Evolutionary conservation across 495 filamentous ascomycete species (phyloP), one percentile per base, ranked within the genome.

Genomic region (Annulohypoxylon stygium): DNA sequence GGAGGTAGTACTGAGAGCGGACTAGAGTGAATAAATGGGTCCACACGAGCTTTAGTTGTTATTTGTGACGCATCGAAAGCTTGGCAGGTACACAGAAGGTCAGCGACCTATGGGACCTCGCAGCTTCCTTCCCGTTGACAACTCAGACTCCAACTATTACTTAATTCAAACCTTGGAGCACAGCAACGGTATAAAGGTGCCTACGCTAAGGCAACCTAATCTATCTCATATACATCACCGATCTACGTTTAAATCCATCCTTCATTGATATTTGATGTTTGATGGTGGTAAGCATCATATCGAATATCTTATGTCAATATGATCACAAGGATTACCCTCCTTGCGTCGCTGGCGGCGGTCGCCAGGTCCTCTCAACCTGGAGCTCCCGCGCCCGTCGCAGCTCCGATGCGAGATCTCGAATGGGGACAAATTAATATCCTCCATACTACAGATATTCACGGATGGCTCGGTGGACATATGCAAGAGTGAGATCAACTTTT

Each of bases 341-440:
- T 76, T 48, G 71, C 71, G 7, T 76, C 76, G 48, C 67, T 83
- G 67, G 79, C 76, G 20, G 59, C 72, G 16, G 75, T 75, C 43
- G 81, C 73, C 23, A 74, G 83, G 67, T 88, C 90, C 74, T 86
- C 89, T 69, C 96, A 99, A 79, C 96, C 96, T 11, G 88, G 87
- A 53, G 94, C 94, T 48, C 91, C 90, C 14, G 81, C 87, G 41
- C 93, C 97, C n/a, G 85, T 95, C 64, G 86, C 89, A 65, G 93
- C 91, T 59, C 93, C 93, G 36, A 86, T 98, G 74, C 90, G 96
- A 68, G 86, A 93, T 54, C 87, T 99, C 20, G 87, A 88, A 74
- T 97, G 96, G 94, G 95, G 92, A 20, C 91, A 95, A 77, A 86
- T 98, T 65, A 98, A 98, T 83, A 94, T 99, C 81, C 84, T 99